phyloP scores from a whole-genome alignment of 1,139 yeast species.

The Diutina siamensis region DNA sequence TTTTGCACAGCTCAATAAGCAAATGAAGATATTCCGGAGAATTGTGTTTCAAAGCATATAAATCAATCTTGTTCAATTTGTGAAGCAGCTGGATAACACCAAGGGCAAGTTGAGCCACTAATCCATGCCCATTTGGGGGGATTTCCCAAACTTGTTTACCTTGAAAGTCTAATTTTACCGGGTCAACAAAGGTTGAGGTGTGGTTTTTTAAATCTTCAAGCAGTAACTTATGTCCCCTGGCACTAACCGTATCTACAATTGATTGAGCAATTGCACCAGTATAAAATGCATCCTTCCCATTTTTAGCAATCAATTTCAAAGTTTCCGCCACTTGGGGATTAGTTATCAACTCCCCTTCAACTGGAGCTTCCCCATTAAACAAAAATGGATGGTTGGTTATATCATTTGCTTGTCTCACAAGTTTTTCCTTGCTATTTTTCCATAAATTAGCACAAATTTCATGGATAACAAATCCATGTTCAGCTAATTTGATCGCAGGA shows the following conservation, averaged over 20 bases:
- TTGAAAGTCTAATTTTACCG: slow-evolving; percentile 39
- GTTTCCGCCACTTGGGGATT: slow-evolving; percentile 47
- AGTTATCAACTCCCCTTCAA: slow-evolving; percentile 46
- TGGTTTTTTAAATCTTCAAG: slow-evolving; percentile 46
- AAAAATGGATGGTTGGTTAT: slow-evolving; percentile 15
- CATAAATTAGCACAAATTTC: slow-evolving; percentile 47
- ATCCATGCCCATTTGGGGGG: slow-evolving; percentile 77
- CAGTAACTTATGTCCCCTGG: slow-evolving; percentile 45
- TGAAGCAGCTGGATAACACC: slow-evolving; percentile 54
- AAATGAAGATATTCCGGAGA: slow-evolving; percentile 62
- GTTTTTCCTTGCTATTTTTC: slow-evolving; percentile 26
- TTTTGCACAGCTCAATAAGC: slow-evolving; percentile 57
- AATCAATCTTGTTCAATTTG: slow-evolving; percentile 31
- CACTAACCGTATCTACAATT: slow-evolving; percentile 41
- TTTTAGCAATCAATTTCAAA: slow-evolving; percentile 36
- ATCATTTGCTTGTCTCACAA: slow-evolving; percentile 17
- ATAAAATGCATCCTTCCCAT: slow-evolving; percentile 60
- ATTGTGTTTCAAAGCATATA: slow-evolving; percentile 45
- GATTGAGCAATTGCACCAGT: slow-evolving; percentile 57
- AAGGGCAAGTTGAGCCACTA: slow-evolving; percentile 57
- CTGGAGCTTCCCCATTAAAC: slow-evolving; percentile 12
- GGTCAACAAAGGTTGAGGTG: slow-evolving; percentile 49
- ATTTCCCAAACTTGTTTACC: slow-evolving; percentile 53
- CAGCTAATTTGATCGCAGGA: slow-evolving; percentile 66
- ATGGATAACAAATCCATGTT: slow-evolving; percentile 54